phyloP scores from a whole-genome alignment of 495 filamentous ascomycete genomes.

The Paragyromitra xinjiangensis region DNA sequence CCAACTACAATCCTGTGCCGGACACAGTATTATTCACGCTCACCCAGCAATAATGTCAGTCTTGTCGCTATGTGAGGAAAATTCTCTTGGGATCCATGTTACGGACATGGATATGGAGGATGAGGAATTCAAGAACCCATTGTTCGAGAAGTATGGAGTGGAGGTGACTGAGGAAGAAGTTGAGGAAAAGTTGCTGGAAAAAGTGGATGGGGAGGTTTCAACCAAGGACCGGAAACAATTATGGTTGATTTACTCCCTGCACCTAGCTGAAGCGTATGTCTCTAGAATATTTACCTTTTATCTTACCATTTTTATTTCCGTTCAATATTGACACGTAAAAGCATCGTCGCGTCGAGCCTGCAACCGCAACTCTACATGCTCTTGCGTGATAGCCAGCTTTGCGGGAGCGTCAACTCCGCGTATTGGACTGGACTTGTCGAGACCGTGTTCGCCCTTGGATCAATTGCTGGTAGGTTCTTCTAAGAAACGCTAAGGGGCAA shows the following conservation, averaged over 20 bases:
- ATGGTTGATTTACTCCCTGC: slow-evolving; percentile 57
- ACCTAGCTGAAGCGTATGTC: slow-evolving; percentile 59
- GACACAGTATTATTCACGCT: slow-evolving; percentile 43
- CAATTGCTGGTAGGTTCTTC: slow-evolving; percentile 58
- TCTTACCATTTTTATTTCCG: neutral
- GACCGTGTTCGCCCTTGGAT: slow-evolving; percentile 63
- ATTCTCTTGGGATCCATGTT: slow-evolving; percentile 53
- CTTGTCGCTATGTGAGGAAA: slow-evolving; percentile 48
- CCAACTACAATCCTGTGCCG: slow-evolving; percentile 49
- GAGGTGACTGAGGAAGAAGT: slow-evolving; percentile 42
- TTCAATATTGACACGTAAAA: slow-evolving; percentile 40
- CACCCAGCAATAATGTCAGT: slow-evolving; percentile 51
- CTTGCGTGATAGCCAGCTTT: slow-evolving; percentile 59
- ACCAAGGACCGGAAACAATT: slow-evolving; percentile 54
- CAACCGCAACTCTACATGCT: slow-evolving; percentile 62
- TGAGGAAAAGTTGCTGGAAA: slow-evolving; percentile 32
- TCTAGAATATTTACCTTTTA: neutral
- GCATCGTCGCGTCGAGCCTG: slow-evolving; percentile 62
- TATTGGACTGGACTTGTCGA: slow-evolving; percentile 62
- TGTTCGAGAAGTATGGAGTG: slow-evolving; percentile 50
- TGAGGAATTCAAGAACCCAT: slow-evolving; percentile 20
- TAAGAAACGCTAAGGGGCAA: neutral
- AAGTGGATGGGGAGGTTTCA: slow-evolving; percentile 38
- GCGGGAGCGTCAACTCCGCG: slow-evolving; percentile 60
- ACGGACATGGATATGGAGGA: slow-evolving; percentile 46